A percentile compares a stretch with the other conserved stretches of the same genome.
Evolutionary conservation across 106 monocot genomes (phyloP).

Genomic region (Gastrodia elata): DNA sequence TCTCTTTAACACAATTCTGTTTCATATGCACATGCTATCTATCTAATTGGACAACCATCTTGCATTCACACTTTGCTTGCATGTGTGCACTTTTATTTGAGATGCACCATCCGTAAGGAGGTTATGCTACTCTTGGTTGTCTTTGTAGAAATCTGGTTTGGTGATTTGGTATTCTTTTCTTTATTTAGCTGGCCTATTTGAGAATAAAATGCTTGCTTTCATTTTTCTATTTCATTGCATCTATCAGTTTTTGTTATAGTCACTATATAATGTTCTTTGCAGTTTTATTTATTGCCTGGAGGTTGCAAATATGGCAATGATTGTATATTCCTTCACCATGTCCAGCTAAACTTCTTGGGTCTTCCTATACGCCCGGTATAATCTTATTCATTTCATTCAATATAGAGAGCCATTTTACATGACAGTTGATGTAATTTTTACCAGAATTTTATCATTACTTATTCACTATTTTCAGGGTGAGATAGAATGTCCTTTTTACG

Average conservation of each 20-base stretch:
- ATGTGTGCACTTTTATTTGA: neutral
- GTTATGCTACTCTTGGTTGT: neutral
- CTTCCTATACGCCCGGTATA: slow-evolving; percentile 65
- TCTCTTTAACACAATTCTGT: too few species aligned
- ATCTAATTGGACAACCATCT: neutral
- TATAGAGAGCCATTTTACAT: neutral
- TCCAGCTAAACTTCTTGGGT: slow-evolving; percentile 54
- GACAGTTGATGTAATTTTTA: neutral
- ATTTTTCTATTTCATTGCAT: neutral
- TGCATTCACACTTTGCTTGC: neutral
- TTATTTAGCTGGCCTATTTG: neutral
- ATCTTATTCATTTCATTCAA: slow-evolving; percentile 3
- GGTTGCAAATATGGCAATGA: slow-evolving; percentile 1
- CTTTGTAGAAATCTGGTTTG: neutral
- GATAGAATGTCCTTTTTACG: slow-evolving; percentile 39
- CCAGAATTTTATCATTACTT: slow-evolving; percentile 1
- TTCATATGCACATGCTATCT: neutral
- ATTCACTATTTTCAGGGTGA: slow-evolving; percentile 26
- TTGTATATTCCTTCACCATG: neutral
- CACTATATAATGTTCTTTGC: neutral
- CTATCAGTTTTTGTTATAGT: neutral
- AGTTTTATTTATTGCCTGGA: slow-evolving; percentile 3
- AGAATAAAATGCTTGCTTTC: neutral
- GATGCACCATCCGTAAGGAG: neutral
- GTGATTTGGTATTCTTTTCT: neutral